Evolutionary conservation across 768 basidiomycete genomes (phyloP).

Genomic region (Serendipita vermifera): DNA sequence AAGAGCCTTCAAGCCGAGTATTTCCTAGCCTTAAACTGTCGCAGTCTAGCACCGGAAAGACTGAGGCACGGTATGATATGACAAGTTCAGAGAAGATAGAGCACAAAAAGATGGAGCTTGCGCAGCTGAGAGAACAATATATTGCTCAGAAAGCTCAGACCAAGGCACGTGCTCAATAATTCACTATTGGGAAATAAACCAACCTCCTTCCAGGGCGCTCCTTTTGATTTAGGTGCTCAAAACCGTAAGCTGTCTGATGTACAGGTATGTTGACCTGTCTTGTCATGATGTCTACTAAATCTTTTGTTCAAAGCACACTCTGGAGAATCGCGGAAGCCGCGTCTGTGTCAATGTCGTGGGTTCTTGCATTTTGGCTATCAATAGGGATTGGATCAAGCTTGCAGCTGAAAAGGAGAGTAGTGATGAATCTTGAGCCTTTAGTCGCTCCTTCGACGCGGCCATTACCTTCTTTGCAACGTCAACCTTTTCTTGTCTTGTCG

Average conservation of each 20-base stretch:
- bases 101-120: neutral
- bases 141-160: neutral
- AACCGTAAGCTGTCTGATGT: neutral
- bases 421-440: too few relatives aligned
- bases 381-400: neutral
- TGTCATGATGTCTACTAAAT: too few relatives aligned
- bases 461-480: too few relatives aligned
- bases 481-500: too few relatives aligned
- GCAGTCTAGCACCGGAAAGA: neutral
- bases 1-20: neutral
- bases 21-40: neutral
- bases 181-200: neutral
- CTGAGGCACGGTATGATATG: neutral
- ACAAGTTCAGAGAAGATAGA: constrained; percentile 2
- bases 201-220: neutral
- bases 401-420: too few relatives aligned
- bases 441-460: too few relatives aligned
- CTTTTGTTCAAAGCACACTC: neutral
- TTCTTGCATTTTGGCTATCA: neutral
- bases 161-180: neutral
- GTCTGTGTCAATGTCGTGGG: constrained; percentile 7
- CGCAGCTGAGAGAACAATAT: constrained; percentile 1
- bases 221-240: constrained; percentile 2
- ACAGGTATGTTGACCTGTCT: neutral
- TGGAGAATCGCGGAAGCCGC: neutral